Evolutionary conservation across 768 basidiomycete genomes (phyloP), one percentile per base, ranked within the genome.

Genomic region (Boletus rubropictus): DNA sequence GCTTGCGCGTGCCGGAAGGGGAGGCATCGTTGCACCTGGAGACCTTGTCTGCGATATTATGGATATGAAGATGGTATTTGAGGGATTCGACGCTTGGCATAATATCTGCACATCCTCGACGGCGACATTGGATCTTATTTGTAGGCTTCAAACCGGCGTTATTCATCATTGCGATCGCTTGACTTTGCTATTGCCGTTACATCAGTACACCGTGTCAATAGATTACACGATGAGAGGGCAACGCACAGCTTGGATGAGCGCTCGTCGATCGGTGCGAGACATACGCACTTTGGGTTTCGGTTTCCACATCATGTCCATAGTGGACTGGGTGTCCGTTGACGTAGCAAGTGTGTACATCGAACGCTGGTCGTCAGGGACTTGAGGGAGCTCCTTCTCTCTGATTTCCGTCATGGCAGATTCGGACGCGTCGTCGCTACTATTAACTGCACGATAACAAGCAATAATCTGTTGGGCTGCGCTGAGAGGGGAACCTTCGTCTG

Each of bases 1-100:
- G 29, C 29, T 43, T 43, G 27, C 20, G 29, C 2, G 39, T 20
- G 41, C 28, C 1, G n/a, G 36, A 40, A 36, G 34, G 7, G 4
- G 27, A 9, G 22, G n/a, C 1, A 42, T 39, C 22, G 11, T 17
- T n/a, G 25, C 27, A 15, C 43, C 12, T 18, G 14, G 31, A 5
- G 27, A 38, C 32, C 7, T 10, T 22, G 44, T 77, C 74, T 27
- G 70, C 66, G 27, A 80, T 72, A 52, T 78, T 74, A 58, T 80
- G 80, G 39, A 80, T 76, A 52, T 81, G 77, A 18, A 80, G 60
- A 54, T 80, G 79, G 55, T 68, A 76, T 53, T 72, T 72, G 40
- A 80, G 67, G 17, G 74, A 72, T 51, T 69, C 70, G 44, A 71
- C 66, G 42, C 67, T 64, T 5, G 62, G 59, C 18, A 80, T 55